These are phyloP conservation scores for Barnettozyma californica DNA, from an alignment of 805 yeast species.

Conservation along the genomic window DNA sequence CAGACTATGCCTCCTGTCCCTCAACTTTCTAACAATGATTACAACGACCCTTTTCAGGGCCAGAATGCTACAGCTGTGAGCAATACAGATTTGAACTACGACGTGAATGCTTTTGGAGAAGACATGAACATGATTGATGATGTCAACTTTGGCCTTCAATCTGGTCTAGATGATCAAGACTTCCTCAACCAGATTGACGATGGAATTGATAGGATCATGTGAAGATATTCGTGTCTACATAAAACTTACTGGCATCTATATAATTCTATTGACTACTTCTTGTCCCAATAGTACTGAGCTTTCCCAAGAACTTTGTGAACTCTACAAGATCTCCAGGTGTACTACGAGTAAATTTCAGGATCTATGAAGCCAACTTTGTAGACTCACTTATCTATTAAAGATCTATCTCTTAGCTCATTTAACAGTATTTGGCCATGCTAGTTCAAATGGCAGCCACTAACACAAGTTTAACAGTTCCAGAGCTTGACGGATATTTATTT, in stretches of 20 bases:
- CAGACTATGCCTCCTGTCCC: background rate
- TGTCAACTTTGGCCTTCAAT: slow-evolving; percentile 27
- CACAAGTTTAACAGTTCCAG: no score
- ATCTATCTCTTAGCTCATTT: no score
- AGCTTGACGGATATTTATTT: no score
- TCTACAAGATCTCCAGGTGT: no score
- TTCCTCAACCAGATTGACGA: slow-evolving; percentile 32
- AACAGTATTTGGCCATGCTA: no score
- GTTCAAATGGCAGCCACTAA: no score
- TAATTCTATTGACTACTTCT: background rate
- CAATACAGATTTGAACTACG: slow-evolving; percentile 8
- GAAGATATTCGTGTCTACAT: background rate
- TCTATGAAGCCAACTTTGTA: no score
- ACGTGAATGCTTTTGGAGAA: slow-evolving; percentile 11
- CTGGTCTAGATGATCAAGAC: slow-evolving; percentile 29
- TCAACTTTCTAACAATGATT: slow-evolving; percentile 1
- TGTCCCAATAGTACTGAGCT: background rate
- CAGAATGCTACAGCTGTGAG: slow-evolving; percentile 1
- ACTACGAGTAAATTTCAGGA: no score
- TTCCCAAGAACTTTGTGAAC: background rate
- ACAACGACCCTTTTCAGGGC: slow-evolving; percentile 3
- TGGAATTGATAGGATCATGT: slow-evolving; percentile 23
- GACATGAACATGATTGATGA: slow-evolving; percentile 29
- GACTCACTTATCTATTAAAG: no score
- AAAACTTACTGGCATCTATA: background rate